Percentiles rank a stretch among this genome's conserved stretches.
Conservation (phyloP, 352 stramenopile species). For the Phytopythium litorale region DNA sequence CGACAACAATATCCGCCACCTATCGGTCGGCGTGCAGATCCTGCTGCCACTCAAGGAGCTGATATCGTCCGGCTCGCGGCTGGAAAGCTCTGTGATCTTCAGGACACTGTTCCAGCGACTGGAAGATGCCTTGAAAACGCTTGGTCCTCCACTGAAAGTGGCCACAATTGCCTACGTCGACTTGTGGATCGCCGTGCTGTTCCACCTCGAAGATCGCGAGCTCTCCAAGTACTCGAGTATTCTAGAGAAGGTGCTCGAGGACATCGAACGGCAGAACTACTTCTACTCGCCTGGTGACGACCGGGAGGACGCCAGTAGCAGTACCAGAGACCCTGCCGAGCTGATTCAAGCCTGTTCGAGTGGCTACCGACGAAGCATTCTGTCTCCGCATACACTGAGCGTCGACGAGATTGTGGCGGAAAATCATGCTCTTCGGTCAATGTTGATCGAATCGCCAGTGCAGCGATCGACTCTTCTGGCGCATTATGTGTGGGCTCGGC, state of each 20-base stretch:
- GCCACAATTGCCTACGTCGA: slow-evolving; percentile 34
- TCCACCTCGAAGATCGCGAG: slow-evolving; percentile 44
- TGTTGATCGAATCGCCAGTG: not conserved
- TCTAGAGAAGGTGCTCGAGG: slow-evolving; percentile 33
- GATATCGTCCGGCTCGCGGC: slow-evolving; percentile 26
- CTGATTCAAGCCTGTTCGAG: slow-evolving; percentile 4
- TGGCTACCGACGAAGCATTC: not conserved
- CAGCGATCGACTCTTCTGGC: slow-evolving; percentile 25
- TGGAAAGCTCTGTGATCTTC: slow-evolving; percentile 38
- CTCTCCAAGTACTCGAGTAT: slow-evolving; percentile 37
- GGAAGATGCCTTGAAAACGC: slow-evolving; percentile 37
- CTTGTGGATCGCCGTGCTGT: slow-evolving; percentile 41
- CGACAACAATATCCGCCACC: slow-evolving; percentile 21
- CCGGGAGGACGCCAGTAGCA: not conserved
- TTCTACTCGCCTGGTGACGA: slow-evolving; percentile 2
- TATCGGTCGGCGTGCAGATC: slow-evolving; percentile 34
- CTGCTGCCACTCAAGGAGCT: slow-evolving; percentile 44
- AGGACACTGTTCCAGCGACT: slow-evolving; percentile 39
- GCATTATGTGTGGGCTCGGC: slow-evolving; percentile 46
- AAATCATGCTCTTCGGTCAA: slow-evolving; percentile 6
- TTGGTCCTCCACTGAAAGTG: slow-evolving; percentile 20
- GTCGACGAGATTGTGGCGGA: slow-evolving; percentile 19
- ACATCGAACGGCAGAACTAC: slow-evolving; percentile 29
- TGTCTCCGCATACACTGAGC: not conserved
- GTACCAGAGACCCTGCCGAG: not conserved